phyloP scores from a whole-genome alignment of 352 stramenopile species.

The Pythium aquatile region DNA sequence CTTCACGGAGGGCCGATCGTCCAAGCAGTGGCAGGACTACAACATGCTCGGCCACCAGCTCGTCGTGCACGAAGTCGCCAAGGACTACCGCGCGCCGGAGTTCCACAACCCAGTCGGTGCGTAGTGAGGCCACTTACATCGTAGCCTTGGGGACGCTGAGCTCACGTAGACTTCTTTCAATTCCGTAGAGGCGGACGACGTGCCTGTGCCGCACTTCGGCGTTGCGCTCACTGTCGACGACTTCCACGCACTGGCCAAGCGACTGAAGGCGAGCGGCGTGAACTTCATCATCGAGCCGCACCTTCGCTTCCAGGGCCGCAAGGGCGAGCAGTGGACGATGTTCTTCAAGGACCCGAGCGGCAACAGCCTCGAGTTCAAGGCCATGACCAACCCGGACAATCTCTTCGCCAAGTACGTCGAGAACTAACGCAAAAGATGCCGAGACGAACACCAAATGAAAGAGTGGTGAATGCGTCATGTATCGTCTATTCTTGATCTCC shows the following conservation, averaged over 20 bases:
- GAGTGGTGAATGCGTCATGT: neutral
- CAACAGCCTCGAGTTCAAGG: slow-evolving; percentile 99
- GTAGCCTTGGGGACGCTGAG: neutral
- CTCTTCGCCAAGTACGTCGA: slow-evolving; percentile 98
- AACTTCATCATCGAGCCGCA: slow-evolving; percentile 96
- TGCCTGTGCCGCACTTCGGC: slow-evolving; percentile 97
- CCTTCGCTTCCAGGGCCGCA: slow-evolving; percentile 91
- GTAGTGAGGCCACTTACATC: slow-evolving; percentile 11
- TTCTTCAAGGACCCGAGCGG: slow-evolving; percentile 98
- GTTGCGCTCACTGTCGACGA: slow-evolving; percentile 90
- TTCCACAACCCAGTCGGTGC: slow-evolving; percentile 95
- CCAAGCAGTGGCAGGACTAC: slow-evolving; percentile 93
- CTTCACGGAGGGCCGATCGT: slow-evolving; percentile 91
- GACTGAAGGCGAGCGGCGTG: slow-evolving; percentile 72
- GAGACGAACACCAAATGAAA: neutral
- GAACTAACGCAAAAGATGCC: slow-evolving; percentile 32
- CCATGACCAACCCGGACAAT: slow-evolving; percentile 96
- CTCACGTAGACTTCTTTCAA: neutral
- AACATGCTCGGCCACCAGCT: slow-evolving; percentile 89
- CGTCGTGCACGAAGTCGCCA: slow-evolving; percentile 89
- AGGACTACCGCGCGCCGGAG: slow-evolving; percentile 91
- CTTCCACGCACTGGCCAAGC: slow-evolving; percentile 90
- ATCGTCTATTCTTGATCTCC: slow-evolving; percentile 21
- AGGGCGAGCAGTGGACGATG: slow-evolving; percentile 99
- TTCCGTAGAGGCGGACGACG: slow-evolving; percentile 89